A percentile compares a stretch with the other conserved stretches of the same genome.
Conservation (phyloP, 177 flowering plant species). For the Vitis hybrid region DNA sequence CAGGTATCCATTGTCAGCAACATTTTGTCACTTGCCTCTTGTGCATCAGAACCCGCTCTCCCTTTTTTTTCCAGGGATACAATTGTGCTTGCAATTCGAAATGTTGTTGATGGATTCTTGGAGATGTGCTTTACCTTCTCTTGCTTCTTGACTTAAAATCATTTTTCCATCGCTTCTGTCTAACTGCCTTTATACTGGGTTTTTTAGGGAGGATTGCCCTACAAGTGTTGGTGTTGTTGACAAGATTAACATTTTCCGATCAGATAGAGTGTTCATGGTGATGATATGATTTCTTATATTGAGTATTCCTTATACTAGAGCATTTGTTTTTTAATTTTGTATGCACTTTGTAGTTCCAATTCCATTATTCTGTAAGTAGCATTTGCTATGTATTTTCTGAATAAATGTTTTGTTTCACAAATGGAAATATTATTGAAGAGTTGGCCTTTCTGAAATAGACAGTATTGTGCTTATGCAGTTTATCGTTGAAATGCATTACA, state of each 20-base stretch:
- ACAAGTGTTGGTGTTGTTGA: conserved; percentile 56
- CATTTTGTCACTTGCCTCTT: conserved; percentile 66
- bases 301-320: not conserved
- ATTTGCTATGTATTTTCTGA: not conserved
- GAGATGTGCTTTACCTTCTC: conserved; percentile 47
- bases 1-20: conserved; percentile 88
- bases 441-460: no score
- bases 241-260: conserved; percentile 82
- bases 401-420: no score
- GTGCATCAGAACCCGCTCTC: conserved; percentile 47
- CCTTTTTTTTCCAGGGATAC: conserved; percentile 72
- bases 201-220: conserved; percentile 55
- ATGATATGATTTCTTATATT: not conserved
- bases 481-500: conserved; percentile 80
- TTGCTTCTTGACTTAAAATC: not conserved
- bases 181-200: conserved; percentile 4
- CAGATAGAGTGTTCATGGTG: conserved; percentile 98
- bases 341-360: not conserved
- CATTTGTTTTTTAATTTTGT: not conserved
- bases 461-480: conserved; percentile 51
- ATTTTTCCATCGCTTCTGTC: not conserved
- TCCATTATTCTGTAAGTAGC: not conserved
- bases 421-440: no score
- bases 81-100: conserved; percentile 58
- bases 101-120: conserved; percentile 89